phyloP scores from a whole-genome alignment of 192 early-diverging fungal species.

The Coemansia biformis region DNA sequence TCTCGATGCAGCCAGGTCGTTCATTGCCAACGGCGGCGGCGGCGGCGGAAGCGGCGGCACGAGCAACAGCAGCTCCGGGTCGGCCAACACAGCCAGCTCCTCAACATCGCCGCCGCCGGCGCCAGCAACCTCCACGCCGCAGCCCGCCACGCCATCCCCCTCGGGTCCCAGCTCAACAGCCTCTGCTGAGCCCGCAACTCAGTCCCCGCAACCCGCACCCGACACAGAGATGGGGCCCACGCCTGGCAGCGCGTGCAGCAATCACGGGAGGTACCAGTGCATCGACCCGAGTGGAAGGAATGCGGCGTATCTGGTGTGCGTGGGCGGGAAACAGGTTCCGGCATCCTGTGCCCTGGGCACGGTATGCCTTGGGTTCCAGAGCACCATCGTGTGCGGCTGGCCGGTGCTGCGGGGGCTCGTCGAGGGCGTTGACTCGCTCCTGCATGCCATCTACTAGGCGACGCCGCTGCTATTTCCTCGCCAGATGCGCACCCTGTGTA shows the following conservation, averaged over 20 bases:
- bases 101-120: no score
- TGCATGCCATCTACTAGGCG: background rate
- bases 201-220: no score
- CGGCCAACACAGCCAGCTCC: no score
- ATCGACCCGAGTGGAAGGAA: constrained; percentile 23
- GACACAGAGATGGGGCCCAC: background rate
- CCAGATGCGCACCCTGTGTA: no score
- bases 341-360: constrained; percentile 20
- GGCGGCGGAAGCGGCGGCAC: constrained; percentile 69
- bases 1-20: constrained; percentile 67
- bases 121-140: background rate
- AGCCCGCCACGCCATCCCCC: background rate
- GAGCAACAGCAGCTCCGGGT: constrained; percentile 54
- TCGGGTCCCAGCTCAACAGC: no score
- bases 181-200: no score
- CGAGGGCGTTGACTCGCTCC: constrained; percentile 3
- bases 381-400: constrained; percentile 18
- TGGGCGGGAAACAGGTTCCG: constrained; percentile 8
- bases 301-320: constrained; percentile 20
- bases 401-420: constrained; percentile 2
- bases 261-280: constrained; percentile 12
- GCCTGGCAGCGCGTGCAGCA: constrained; percentile 8
- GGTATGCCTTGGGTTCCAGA: constrained; percentile 8
- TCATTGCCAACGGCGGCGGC: constrained; percentile 51
- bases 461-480: no score